Evolutionary conservation across 768 basidiomycete species (phyloP), one percentile per base, ranked within the genome.

Genomic region (Sporobolomyces roseus): DNA sequence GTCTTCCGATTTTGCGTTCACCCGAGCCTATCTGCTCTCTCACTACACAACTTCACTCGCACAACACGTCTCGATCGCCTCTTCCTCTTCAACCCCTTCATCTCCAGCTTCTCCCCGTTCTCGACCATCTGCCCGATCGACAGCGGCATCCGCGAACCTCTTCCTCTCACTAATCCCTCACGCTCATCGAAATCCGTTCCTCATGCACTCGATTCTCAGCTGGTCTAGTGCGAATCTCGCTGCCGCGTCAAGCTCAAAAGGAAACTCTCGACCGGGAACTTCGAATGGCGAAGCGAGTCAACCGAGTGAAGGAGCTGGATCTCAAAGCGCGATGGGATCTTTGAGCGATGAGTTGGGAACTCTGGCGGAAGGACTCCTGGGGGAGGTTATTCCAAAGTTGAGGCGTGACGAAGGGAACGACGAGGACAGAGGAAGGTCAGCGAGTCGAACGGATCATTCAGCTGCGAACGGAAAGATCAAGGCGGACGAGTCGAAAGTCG

Each of bases 131-230:
- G 35, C 17, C n/a, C n/a, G 10, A 14, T 27, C 38, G 7, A 56
- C 60, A 1, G 29, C 61, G 7, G 41, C 61, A 1, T 51, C 52
- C 27, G 66, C 66, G 21, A 68, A 68, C 49, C 48, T 68, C 16
- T 68, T 58, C 61, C 66, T 68, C 30, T 68, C 66, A 29, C 66
- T 68, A 45, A 51, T 68, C 25, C 66, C 66, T 10, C 61, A 63
- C 61, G 61, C 66, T 23, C 29, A 68, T 32, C 14, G 35, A 3
- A 45, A 68, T 29, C 48, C 66, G 6, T 52, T n/a, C 38, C 27
- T 68, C 23, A 49, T 68, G 36, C 55, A 63, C 27, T 55, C 61
- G 48, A 68, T 68, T 49, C 41, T 62, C 16, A 43, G 61, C 9
- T 68, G 66, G 66, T 43, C 36, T n/a, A 62, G 61, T 19, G 66